Conservation (phyloP, 306 rosid species). For the Cyamopsis tetragonoloba region DNA sequence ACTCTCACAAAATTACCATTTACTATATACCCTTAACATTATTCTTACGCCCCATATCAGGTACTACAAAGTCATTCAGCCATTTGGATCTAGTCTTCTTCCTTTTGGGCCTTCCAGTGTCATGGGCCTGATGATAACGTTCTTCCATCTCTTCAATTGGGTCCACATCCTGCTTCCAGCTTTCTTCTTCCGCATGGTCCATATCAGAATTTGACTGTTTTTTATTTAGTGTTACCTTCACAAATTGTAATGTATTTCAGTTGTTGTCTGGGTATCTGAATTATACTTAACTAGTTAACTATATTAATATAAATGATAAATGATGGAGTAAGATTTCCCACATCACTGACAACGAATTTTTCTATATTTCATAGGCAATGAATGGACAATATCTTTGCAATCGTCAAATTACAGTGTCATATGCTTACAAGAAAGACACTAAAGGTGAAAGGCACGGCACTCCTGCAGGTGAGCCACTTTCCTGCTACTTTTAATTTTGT, state of each 20-base stretch:
- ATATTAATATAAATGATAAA: background rate
- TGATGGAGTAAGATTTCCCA: background rate
- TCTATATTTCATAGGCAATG: conserved; percentile 64
- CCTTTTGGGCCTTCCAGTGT: too few relatives aligned
- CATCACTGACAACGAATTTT: background rate
- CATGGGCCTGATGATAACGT: too few relatives aligned
- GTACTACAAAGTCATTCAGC: too few relatives aligned
- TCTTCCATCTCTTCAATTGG: too few relatives aligned
- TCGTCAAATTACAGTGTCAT: conserved; percentile 96
- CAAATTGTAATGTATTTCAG: background rate
- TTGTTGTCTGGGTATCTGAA: background rate
- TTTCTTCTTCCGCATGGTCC: too few relatives aligned
- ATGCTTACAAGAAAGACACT: conserved; percentile 97
- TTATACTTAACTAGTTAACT: background rate
- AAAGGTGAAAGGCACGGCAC: conserved; percentile 99
- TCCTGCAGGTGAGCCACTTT: conserved; percentile 74
- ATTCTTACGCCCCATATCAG: too few relatives aligned
- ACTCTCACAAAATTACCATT: too few relatives aligned
- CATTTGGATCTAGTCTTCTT: too few relatives aligned
- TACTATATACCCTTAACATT: too few relatives aligned
- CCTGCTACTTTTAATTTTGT: background rate
- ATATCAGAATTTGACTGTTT: background rate
- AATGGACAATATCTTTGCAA: conserved; percentile 97
- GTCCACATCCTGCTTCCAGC: too few relatives aligned
- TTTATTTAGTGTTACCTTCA: background rate